Base-by-base conservation (phyloP, 768 basidiomycete species). In the Lactifluus subvellereus region DNA sequence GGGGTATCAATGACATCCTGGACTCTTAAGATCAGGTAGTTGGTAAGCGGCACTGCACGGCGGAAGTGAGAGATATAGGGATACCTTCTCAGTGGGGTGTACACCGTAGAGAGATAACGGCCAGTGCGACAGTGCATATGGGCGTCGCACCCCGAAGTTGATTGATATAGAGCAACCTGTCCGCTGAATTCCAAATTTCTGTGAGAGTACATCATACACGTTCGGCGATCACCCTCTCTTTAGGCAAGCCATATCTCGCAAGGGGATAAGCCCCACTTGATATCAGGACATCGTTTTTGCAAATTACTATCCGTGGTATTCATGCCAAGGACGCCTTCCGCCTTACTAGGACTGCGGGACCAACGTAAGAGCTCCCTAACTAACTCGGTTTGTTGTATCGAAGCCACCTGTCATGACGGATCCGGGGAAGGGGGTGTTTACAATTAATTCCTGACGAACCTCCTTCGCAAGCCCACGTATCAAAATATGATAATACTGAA, bases 1-100 rank as follows among this genome's bases (percentile, higher is more conserved):
- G 64, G 32, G 70, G 65, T 54, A 65, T 59, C 37, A 62, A 27
- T 18, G 58, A 32, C 66, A 67, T 62, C 49, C 45, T 42, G 13
- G 38, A 0, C 27, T 2, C 27, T 27, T 27, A 27, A n/a, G 3
- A 16, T 32, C 30, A 7, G 37, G 6, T 13, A 45, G 42, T 3
- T 3, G 37, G 35, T 42, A 13, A 49, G 57, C 22, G 13, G 38
- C 20, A 8, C 6, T 30, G 22, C 18, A 51, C n/a, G 33, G 22
- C 33, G 22, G 10, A 11, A 5, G 13, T 14, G 13, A 59, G 43
- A 22, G 35, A 35, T 3, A 30, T 1, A 11, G 10, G 11, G 9
- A 40, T 51, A 57, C 54, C 54, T 43, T 40, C n/a, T 55, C 7
- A 22, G 18, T 50, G 30, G 45, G 7, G 27, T 42, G 27, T 20